Base-by-base conservation (phyloP, 2,329 filamentous ascomycete species). In the Tolypocladium album region DNA sequence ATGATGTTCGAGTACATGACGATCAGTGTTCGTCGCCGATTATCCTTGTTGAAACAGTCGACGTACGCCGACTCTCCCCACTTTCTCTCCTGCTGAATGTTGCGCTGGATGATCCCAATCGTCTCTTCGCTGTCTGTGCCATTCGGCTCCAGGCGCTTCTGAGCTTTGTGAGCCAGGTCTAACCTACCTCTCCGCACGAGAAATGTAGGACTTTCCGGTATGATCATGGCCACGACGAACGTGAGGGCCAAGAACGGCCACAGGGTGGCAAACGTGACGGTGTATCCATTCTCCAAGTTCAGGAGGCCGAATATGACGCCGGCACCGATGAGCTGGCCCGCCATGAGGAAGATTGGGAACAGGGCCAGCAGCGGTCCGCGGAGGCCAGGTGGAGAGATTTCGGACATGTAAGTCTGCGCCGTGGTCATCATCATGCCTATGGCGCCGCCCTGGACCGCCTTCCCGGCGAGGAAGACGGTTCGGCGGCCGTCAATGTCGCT, bases 191-290 rank as follows among this genome's bases (percentile, higher is more conserved):
- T 76, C 4, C 78, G 74, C 1, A 83, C 67, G 1, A 82, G 68
- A 61, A 76, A 82, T 0, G 78, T 72, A 0, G 81, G 81, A 15
- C 76, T 79, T 62, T 84, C 81, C 20, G 81, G 81, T 40, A 83
- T 72, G 53, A 78, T 47, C 39, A 78, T 64, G 0, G 78, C 71
- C 20, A 79, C 66, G 22, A 76, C 4, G 17, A 81, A 67, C 0
- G 78, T 74, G 0, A 79, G 61, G 7, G 72, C 68, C 0, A 76
- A 75, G 62, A 75, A 78, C 0, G 74, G 68, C 77, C 78, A 79
- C 61, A 78, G 75, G 0, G 76, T 73, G 1, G 70, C 76, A 61
- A 80, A 76, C 15, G 71, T 72, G n/a, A 75, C 67, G 2, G 68
- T 66, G 62, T 77, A 79, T 17, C 72, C 76, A 62, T 50, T 70